Base-by-base conservation (phyloP, 768 basidiomycete genomes). In the Phylloporus sp. region DNA sequence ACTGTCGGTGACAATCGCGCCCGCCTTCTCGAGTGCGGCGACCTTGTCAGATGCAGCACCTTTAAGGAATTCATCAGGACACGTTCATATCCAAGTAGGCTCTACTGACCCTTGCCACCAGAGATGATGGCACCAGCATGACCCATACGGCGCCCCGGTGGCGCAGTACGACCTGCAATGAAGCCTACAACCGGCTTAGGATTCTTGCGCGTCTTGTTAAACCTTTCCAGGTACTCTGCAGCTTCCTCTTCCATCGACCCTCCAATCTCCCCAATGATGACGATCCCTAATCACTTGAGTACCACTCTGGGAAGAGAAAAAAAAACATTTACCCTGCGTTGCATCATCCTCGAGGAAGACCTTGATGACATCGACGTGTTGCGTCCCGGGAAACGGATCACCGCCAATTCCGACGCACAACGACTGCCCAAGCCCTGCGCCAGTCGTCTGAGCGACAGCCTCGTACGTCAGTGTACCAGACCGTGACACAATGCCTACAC, bases 221-320 rank as follows among this genome's bases (percentile, higher is more conserved):
- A 87, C 70, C 81, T 79, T 68, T 90, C 88, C 49, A 99, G 76
- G 73, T 95, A 98, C 60, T 94, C 97, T 6, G 97, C 97, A 7
- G 97, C 97, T 58, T 98, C 95, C 71, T 99, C 97, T 73, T 99
- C 97, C 95, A 97, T 97, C 8, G 91, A 88, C 20, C 97, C 97
- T 57, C 97, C 97, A 60, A 99, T 99, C 75, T 99, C 97, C 54
- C 97, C 97, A 61, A 99, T 99, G 56, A 98, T 77, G 56, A 99
- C 95, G 58, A 99, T 95, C 61, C 95, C 91, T 92, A 36, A 12
- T 41, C 18, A 29, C 32, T 53, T 58, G 32, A 63, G 52, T 35
- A 47, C 24, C 39, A 22, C 15, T 16, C 26, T 20, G 6, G 8
- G 15, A 5, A 26, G 31, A 23, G 6, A 40, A 41, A 12, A 11